Evolutionary conservation across 1,284 basidiomycete species (phyloP).

Genomic region (Cryptococcus depauperatus): DNA sequence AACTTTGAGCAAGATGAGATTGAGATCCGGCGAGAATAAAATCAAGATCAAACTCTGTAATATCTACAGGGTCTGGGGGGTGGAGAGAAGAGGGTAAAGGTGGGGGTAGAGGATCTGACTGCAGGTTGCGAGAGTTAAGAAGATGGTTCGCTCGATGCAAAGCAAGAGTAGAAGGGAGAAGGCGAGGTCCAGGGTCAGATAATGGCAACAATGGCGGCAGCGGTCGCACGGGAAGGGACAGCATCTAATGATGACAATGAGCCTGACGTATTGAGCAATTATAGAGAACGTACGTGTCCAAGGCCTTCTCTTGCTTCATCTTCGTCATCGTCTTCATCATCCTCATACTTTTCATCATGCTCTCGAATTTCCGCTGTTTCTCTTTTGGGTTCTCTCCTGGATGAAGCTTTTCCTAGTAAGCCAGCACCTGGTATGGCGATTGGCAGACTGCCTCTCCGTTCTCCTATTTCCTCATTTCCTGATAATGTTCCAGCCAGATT

Average conservation of each 20-base stretch:
- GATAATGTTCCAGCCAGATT: neutral
- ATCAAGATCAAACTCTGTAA: slow-evolving; percentile 47
- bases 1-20: slow-evolving; percentile 31
- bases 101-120: slow-evolving; percentile 42
- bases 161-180: slow-evolving; percentile 41
- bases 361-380: slow-evolving; percentile 4
- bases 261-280: no score
- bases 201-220: slow-evolving; percentile 42
- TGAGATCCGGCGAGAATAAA: slow-evolving; percentile 45
- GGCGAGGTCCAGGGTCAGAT: slow-evolving; percentile 44
- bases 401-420: slow-evolving; percentile 15
- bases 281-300: slow-evolving; percentile 7
- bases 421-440: slow-evolving; percentile 31
- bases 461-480: slow-evolving; percentile 11
- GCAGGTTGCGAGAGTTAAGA: slow-evolving; percentile 38
- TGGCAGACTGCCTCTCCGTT: slow-evolving; percentile 32
- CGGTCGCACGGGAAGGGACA: slow-evolving; percentile 21
- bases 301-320: slow-evolving; percentile 4
- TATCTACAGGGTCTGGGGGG: slow-evolving; percentile 43
- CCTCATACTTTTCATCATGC: slow-evolving; percentile 2
- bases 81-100: slow-evolving; percentile 43
- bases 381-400: slow-evolving; percentile 8
- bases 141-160: slow-evolving; percentile 44
- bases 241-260: slow-evolving; percentile 1
- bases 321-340: slow-evolving; percentile 23